Evolutionary conservation across 306 rosid species (phyloP).

Genomic region (Pterocarpus santalinus): DNA sequence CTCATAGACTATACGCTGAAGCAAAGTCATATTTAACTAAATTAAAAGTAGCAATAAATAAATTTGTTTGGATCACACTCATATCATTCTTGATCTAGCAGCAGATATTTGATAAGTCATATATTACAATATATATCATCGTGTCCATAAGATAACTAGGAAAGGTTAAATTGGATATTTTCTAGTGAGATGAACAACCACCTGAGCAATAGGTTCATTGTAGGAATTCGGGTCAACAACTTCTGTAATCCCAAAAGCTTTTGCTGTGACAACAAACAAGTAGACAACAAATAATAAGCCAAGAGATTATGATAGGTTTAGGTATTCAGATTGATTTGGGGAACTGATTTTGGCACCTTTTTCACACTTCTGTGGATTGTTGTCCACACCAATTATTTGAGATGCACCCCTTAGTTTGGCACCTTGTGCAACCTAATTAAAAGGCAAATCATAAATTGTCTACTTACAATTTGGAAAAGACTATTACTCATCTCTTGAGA

Average conservation of each 20-base stretch:
- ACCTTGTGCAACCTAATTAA: conserved; percentile 87
- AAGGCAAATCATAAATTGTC: conserved; percentile 19
- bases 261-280: conserved; percentile 64
- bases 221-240: conserved; percentile 71
- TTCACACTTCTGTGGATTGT: conserved; percentile 75
- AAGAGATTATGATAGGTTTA: conserved; percentile 21
- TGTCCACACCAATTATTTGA: conserved; percentile 87
- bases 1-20: conserved; percentile 10
- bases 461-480: conserved; percentile 26
- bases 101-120: conserved; percentile 22
- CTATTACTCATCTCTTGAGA: conserved; percentile 23
- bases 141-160: conserved; percentile 10
- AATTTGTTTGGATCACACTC: conserved; percentile 3
- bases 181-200: conserved; percentile 43
- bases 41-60: background rate
- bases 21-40: conserved; percentile 23
- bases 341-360: conserved; percentile 57
- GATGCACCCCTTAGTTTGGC: conserved; percentile 91
- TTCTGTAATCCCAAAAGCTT: conserved; percentile 85
- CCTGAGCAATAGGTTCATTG: conserved; percentile 80
- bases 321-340: conserved; percentile 1
- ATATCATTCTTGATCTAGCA: conserved; percentile 21
- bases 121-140: background rate
- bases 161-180: conserved; percentile 19
- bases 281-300: conserved; percentile 43